Evolutionary conservation across 1,284 basidiomycete genomes (phyloP).

Genomic region (Pseudozyma sp.): DNA sequence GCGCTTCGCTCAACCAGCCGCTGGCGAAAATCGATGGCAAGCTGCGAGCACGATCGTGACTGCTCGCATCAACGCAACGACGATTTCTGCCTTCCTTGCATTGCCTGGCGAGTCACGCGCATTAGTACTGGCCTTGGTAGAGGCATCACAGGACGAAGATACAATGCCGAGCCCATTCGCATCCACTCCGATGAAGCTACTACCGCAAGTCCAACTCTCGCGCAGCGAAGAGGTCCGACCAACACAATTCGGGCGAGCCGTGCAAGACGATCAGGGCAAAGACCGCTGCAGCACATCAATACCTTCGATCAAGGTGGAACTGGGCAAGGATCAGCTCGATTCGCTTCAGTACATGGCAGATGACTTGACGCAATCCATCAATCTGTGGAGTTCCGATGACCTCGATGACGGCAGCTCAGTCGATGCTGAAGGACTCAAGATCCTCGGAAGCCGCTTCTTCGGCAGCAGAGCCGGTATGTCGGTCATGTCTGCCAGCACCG

Average conservation of each 20-base stretch:
- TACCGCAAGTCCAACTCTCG: constrained; percentile 21
- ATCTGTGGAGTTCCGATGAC: constrained; percentile 31
- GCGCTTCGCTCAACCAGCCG: constrained; percentile 22
- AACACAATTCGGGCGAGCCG: background rate
- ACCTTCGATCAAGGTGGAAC: constrained; percentile 37
- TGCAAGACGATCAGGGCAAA: constrained; percentile 4
- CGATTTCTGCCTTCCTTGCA: constrained; percentile 29
- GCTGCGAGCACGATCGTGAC: constrained; percentile 12
- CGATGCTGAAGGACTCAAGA: constrained; percentile 49
- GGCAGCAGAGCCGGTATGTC: constrained; percentile 50
- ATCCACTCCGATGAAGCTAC: background rate
- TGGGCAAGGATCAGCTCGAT: constrained; percentile 51
- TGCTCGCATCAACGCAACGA: constrained; percentile 17
- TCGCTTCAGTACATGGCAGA: constrained; percentile 58
- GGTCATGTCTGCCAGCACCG: constrained; percentile 45
- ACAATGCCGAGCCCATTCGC: constrained; percentile 2
- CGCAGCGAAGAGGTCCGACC: background rate
- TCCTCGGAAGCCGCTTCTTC: constrained; percentile 59
- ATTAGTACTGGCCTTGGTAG: constrained; percentile 28
- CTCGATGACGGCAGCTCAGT: constrained; percentile 23
- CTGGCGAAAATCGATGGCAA: background rate
- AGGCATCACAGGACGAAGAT: constrained; percentile 16
- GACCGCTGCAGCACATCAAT: constrained; percentile 31
- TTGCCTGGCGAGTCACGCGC: constrained; percentile 26
- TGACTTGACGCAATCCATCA: constrained; percentile 49